A percentile compares a stretch with the other conserved stretches of the same genome.
These are phyloP conservation scores for Metschnikowia rubicola DNA, from an alignment of 805 yeast species.

Conservation along the genomic window DNA sequence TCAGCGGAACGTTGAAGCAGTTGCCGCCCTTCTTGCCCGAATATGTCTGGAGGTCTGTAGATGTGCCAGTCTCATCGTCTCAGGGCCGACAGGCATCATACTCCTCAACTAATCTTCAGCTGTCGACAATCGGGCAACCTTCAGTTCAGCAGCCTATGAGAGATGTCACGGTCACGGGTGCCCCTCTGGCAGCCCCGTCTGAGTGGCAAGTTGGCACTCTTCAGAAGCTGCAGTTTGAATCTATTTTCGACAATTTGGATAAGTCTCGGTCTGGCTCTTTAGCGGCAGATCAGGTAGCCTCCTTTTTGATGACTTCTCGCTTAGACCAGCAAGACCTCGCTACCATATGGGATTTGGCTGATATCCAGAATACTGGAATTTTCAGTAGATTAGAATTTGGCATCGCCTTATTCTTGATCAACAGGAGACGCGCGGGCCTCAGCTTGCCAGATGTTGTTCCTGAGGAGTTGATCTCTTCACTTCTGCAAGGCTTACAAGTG, in stretches of 20 bases:
- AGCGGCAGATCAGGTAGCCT: conserved; percentile 79
- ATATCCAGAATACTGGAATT: conserved; percentile 78
- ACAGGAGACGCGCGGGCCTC: conserved; percentile 73
- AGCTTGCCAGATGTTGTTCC: conserved; percentile 80
- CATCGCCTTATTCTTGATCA: conserved; percentile 90
- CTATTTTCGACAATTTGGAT: conserved; percentile 77
- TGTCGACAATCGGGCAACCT: conserved; percentile 31
- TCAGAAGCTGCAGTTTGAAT: conserved; percentile 73
- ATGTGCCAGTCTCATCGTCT: conserved; percentile 15
- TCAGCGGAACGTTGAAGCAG: conserved; percentile 60
- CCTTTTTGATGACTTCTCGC: conserved; percentile 83
- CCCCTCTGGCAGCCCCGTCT: conserved; percentile 17
- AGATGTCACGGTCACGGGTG: conserved; percentile 15
- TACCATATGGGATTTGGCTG: conserved; percentile 90
- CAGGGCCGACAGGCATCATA: conserved; percentile 27
- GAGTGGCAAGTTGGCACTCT: conserved; percentile 71
- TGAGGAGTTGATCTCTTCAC: conserved; percentile 46
- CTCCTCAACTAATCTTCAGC: conserved; percentile 33
- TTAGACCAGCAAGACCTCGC: conserved; percentile 84
- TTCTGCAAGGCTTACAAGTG: conserved; percentile 13
- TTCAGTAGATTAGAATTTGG: conserved; percentile 82
- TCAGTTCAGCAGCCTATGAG: conserved; percentile 6
- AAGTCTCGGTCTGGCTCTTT: conserved; percentile 57
- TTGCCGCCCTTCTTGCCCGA: conserved; percentile 47
- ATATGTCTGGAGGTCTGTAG: conserved; percentile 37